Base-by-base conservation (phyloP, 257 asterid species). In the Mitragyna speciosa region DNA sequence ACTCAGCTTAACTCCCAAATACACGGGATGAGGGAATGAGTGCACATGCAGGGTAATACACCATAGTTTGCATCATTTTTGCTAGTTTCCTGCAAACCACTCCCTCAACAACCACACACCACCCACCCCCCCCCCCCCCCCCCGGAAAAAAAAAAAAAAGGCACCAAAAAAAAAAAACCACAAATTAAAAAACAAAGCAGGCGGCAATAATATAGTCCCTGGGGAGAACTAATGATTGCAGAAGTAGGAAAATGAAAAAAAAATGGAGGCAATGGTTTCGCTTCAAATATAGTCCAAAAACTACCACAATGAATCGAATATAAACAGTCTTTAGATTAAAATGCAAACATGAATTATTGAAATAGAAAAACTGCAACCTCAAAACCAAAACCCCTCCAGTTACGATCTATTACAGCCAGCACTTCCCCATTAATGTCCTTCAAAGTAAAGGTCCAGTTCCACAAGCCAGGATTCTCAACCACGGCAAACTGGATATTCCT, bases 371-470 rank as follows among this genome's bases (percentile, higher is more conserved):
- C 63, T 63, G 78, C 70, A 70, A 92, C 97, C 99, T 95, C 97
- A 86, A 95, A 93, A 80, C 98, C 97, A 24, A 93, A 84, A 79
- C 99, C 99, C 82, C 99, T 92, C 98, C 98, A 95, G 81, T 95
- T 94, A 82, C 99, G 99, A 84, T 93, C 97, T 79, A 95, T 87
- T 87, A 93, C 92, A 81, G 97, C 99, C 87, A 95, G 86, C 79
- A 92, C 94, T 41, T 89, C 91, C 81, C 98, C 99, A 58, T 92
- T 94, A 74, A 92, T 88, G 85, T 92, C 97, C 88, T 95, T 92
- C 90, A 95, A 86, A 65, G 97, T 93, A 85, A 95, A 95, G 30
- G 98, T 93, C 97, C 97, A 93, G 89, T 93, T 89, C 97, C 98
- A 95, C 47, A 93, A 84, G 67, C 98, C 97, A 84, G 97, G 99